Evolutionary conservation across 768 basidiomycete species (phyloP).

Genomic region (Pisolithus marmoratus): DNA sequence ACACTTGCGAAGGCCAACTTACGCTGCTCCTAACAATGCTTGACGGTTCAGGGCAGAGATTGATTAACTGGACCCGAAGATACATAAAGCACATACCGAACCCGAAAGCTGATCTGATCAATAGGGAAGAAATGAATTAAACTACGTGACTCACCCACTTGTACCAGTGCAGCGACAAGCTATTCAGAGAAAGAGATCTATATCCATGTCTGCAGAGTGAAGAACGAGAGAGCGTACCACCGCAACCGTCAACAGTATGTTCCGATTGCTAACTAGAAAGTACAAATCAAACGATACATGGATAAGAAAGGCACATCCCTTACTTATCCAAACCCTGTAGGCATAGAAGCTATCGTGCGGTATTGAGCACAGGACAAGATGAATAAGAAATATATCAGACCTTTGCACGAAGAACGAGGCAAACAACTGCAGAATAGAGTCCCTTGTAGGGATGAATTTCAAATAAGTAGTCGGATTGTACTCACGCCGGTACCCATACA

Average conservation of each 20-base stretch:
- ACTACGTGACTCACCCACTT: constrained; percentile 7
- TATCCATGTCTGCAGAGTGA: neutral
- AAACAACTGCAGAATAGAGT: constrained; percentile 6
- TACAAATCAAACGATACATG: neutral
- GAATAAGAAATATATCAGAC: neutral
- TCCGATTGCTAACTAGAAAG: constrained; percentile 13
- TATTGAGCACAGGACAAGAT: neutral
- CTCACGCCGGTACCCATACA: constrained; percentile 9
- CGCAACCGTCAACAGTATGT: constrained; percentile 7
- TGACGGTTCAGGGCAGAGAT: neutral
- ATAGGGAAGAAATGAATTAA: neutral
- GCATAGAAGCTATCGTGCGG: constrained; percentile 14
- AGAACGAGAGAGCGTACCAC: constrained; percentile 8
- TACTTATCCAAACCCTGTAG: constrained; percentile 24
- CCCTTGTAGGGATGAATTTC: neutral
- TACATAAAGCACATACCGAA: neutral
- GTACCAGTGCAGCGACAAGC: constrained; percentile 6
- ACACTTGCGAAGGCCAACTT: neutral
- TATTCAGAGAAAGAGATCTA: neutral
- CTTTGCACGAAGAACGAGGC: constrained; percentile 16
- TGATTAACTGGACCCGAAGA: neutral
- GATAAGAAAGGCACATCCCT: too few species aligned
- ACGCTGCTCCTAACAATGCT: neutral
- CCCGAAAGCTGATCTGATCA: neutral
- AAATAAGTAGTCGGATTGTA: neutral